phyloP scores from a whole-genome alignment of 352 stramenopile genomes.

The Pythium plurisporium region DNA sequence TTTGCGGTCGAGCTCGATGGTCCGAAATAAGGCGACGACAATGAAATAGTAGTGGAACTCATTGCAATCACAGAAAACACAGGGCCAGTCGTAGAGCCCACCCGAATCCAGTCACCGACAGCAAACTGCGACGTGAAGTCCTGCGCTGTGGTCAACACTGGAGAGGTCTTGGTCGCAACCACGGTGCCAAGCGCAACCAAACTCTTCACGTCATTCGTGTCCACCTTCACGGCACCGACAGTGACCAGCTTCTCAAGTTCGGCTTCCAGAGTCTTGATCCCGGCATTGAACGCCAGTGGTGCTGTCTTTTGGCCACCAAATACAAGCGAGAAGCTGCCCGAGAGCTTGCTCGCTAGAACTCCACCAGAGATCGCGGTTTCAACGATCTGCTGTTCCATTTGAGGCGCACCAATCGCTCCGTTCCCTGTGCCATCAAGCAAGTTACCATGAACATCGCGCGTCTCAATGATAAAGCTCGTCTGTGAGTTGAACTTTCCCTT shows the following conservation, averaged over 20 bases:
- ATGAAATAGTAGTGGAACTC: slow-evolving; percentile 54
- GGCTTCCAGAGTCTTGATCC: slow-evolving; percentile 69
- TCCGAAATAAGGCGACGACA: slow-evolving; percentile 87
- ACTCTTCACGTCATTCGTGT: slow-evolving; percentile 84
- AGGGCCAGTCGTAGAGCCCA: slow-evolving; percentile 67
- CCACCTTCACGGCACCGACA: slow-evolving; percentile 82
- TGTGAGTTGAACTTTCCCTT: slow-evolving; percentile 58
- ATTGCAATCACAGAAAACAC: slow-evolving; percentile 87
- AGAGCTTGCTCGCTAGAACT: slow-evolving; percentile 32
- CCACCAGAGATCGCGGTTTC: slow-evolving; percentile 58
- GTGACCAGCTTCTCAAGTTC: slow-evolving; percentile 79
- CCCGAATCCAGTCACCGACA: slow-evolving; percentile 91
- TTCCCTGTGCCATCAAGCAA: slow-evolving; percentile 80
- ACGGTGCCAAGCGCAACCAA: slow-evolving; percentile 52
- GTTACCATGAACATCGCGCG: slow-evolving; percentile 89
- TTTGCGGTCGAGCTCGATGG: slow-evolving; percentile 34
- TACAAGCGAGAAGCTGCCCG: slow-evolving; percentile 72
- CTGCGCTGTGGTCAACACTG: slow-evolving; percentile 46
- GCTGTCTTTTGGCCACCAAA: slow-evolving; percentile 61
- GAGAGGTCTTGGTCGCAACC: slow-evolving; percentile 73
- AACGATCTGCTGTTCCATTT: slow-evolving; percentile 90
- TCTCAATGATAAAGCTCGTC: slow-evolving; percentile 90
- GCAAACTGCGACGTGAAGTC: slow-evolving; percentile 66
- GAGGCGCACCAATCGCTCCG: slow-evolving; percentile 41
- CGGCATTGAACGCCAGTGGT: slow-evolving; percentile 58